phyloP scores from a whole-genome alignment of 139 green algal genomes.

The Tetratostichococcus sp. region DNA sequence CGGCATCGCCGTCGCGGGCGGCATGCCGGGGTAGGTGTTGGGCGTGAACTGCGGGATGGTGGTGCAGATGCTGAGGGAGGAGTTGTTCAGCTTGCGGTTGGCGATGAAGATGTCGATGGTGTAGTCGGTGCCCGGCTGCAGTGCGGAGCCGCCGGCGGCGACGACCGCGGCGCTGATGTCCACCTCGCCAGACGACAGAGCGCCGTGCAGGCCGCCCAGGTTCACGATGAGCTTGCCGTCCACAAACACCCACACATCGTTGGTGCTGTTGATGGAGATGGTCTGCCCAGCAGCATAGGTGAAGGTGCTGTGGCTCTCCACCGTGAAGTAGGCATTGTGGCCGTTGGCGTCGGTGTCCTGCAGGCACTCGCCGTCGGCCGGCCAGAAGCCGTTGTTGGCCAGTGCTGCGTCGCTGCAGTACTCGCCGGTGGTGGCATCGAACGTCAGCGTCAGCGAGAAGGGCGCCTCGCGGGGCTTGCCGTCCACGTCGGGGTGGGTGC shows the following conservation, averaged over 20 bases:
- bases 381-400: not conserved
- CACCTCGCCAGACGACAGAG: not conserved
- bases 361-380: not conserved
- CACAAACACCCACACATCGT: not conserved
- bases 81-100: not conserved
- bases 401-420: not conserved
- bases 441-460: not conserved
- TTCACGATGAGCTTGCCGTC: slow-evolving; percentile 1
- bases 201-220: not conserved
- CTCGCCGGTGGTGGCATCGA: not conserved
- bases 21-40: not conserved
- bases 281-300: not conserved
- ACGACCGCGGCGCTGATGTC: not conserved
- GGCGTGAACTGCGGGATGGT: not conserved
- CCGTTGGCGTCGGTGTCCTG: not conserved
- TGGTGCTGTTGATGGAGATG: not conserved
- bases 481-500: not conserved
- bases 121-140: not conserved
- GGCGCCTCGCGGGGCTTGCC: not conserved
- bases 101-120: slow-evolving; percentile 2
- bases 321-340: not conserved
- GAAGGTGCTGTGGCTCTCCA: not conserved
- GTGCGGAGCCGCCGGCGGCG: no score
- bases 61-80: not conserved
- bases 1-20: no score